Base-by-base conservation (phyloP, 1,139 yeast genomes). In the Candida freyschussii region DNA sequence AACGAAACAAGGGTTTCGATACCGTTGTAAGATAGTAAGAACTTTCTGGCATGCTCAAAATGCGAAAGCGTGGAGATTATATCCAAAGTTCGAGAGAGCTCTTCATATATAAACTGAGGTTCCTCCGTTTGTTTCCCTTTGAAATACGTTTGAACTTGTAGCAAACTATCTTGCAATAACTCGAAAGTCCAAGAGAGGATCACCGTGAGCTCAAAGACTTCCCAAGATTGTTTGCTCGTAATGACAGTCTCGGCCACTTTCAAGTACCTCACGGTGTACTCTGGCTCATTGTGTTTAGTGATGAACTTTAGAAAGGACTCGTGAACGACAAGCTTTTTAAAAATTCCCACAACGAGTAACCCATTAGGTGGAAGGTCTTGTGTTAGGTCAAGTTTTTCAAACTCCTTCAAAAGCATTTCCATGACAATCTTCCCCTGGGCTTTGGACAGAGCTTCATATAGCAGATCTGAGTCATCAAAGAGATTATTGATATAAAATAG, bases 111-210 rank as follows among this genome's bases (percentile, higher is more conserved):
- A 11, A 41, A 23, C 2, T 21, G 13, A 2, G 43, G 39, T 2
- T 42, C 40, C 10, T 37, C 33, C 8, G 14, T 55, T 13, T 33
- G 24, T 40, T 49, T 18, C 32, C 47, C 47, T 7, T 42, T 33
- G 36, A 62, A 59, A 30, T 50, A 55, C 3, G 32, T 28, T n/a
- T 46, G 45, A 3, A 54, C 40, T 17, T 46, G 42, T 0, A 29
- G 19, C 3, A 49, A 32, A 0, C 53, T 33, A 5, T 44, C 36
- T 24, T 56, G 55, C 38, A 65, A 69, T 24, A 69, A 47, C 17
- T 67, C 69, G 39, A 60, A 60, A 13, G 63, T 52, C 86, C 87
- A 79, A 0, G 75, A 60, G 33, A 78, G 56, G 11, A 79, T 59
- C 2, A 68, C 69, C 0, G 72, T 65, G 9, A 75, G 46, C 39